These are phyloP conservation scores for Saccharomycopsis vini DNA, from an alignment of 805 yeast genomes.

Conservation along the genomic window DNA sequence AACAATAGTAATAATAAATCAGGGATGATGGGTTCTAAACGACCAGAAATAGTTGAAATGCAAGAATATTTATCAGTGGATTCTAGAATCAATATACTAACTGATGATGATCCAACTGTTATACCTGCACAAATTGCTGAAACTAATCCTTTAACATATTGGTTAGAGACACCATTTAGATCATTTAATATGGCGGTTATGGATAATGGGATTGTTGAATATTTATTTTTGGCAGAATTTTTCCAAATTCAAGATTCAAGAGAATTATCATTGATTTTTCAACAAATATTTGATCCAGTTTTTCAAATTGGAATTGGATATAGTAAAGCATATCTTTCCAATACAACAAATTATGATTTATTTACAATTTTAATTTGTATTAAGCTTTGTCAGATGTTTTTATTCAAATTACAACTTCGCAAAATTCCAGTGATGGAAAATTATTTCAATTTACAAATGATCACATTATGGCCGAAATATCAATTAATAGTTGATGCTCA, in stretches of 20 bases:
- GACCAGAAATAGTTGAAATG: conserved; percentile 21
- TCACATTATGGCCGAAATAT: conserved; percentile 80
- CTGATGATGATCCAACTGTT: conserved; percentile 49
- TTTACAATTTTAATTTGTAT: conserved; percentile 74
- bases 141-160: conserved; percentile 51
- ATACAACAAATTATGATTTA: conserved; percentile 47
- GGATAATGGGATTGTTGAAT: conserved; percentile 74
- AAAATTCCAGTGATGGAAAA: conserved; percentile 64
- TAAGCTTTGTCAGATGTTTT: conserved; percentile 57
- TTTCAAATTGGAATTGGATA: conserved; percentile 41
- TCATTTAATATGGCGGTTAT: conserved; percentile 64
- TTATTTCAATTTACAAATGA: conserved; percentile 55
- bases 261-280: conserved; percentile 21
- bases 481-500: conserved; percentile 69
- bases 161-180: conserved; percentile 66
- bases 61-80: conserved; percentile 52
- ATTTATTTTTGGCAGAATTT: conserved; percentile 61
- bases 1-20: conserved; percentile 18
- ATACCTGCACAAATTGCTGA: conserved; percentile 84
- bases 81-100: conserved; percentile 50
- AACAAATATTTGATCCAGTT: conserved; percentile 43
- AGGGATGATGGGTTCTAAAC: conserved; percentile 18
- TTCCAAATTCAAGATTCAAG: conserved; percentile 42
- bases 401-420: conserved; percentile 57
- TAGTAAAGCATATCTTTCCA: conserved; percentile 32